These are phyloP conservation scores for Leccinum incarnatum DNA, from an alignment of 768 basidiomycete genomes.

Conservation along the genomic window DNA sequence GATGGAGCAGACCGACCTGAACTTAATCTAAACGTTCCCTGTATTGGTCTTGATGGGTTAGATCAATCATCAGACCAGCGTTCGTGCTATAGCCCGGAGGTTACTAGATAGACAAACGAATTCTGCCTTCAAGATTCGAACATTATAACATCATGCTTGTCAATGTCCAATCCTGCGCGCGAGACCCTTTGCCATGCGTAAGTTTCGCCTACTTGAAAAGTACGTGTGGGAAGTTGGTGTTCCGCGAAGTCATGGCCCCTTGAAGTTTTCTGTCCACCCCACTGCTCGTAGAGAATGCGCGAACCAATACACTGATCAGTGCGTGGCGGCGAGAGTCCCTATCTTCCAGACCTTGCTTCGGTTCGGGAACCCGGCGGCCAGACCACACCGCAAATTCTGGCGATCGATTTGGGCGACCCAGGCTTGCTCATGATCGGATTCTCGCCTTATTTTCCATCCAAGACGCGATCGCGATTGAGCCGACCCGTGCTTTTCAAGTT, in stretches of 20 bases:
- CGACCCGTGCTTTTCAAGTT: too few relatives aligned
- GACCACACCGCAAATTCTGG: neutral
- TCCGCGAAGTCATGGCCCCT: neutral
- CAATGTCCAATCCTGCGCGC: neutral
- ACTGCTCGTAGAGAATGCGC: neutral
- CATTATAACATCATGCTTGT: neutral
- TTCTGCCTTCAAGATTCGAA: neutral
- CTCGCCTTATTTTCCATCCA: neutral
- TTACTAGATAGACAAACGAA: constrained; percentile 1
- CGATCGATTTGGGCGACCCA: neutral
- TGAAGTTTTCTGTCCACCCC: neutral
- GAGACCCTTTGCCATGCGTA: neutral
- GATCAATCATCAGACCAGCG: too few relatives aligned
- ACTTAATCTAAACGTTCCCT: constrained; percentile 1
- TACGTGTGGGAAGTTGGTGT: neutral
- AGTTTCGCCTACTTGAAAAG: neutral
- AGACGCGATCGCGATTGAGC: neutral
- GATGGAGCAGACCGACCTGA: neutral
- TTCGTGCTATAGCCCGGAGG: neutral
- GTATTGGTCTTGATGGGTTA: neutral
- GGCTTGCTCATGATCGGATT: neutral
- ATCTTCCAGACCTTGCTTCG: neutral
- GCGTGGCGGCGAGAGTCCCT: neutral
- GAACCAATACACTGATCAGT: neutral
- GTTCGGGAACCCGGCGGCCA: neutral